Conservation (phyloP, 1,284 basidiomycete species). For the Sporisorium exsertum region DNA sequence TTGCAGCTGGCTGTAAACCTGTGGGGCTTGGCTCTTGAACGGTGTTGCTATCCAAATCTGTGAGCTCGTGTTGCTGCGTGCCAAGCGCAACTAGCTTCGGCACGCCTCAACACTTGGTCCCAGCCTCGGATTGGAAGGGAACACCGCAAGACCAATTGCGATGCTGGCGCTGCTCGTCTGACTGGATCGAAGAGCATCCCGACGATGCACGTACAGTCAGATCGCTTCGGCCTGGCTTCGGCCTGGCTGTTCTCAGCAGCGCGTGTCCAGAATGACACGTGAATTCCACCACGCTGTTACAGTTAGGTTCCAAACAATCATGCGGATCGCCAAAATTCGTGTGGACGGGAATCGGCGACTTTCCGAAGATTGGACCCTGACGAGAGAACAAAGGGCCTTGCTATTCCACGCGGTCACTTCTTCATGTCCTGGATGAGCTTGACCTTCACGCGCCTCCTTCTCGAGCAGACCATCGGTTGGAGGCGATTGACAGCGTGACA, state of each 20-base stretch:
- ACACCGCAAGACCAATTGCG: not conserved
- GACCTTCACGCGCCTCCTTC: no score
- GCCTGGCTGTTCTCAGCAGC: not conserved
- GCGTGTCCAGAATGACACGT: no score
- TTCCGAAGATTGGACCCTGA: slow-evolving; percentile 3
- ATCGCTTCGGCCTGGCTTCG: no score
- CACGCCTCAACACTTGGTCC: not conserved
- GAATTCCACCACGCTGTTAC: no score
- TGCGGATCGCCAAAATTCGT: not conserved
- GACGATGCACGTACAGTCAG: slow-evolving; percentile 1
- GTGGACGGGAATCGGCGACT: not conserved
- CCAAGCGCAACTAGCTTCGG: not conserved
- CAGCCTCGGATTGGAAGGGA: not conserved
- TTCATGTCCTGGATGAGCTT: not conserved
- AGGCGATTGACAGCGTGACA: no score
- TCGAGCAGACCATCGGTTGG: no score
- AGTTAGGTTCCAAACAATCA: no score
- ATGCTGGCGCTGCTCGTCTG: not conserved
- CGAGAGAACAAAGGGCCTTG: not conserved
- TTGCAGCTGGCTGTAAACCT: not conserved
- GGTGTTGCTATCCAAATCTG: no score
- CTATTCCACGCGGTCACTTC: not conserved
- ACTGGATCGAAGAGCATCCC: not conserved
- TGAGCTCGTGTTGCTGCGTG: not conserved
- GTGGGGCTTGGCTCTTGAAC: no score